A percentile compares a stretch with the other conserved stretches of the same genome.
These are phyloP conservation scores for Thelonectria olida DNA, from an alignment of 2,329 filamentous ascomycete genomes.

Conservation along the genomic window DNA sequence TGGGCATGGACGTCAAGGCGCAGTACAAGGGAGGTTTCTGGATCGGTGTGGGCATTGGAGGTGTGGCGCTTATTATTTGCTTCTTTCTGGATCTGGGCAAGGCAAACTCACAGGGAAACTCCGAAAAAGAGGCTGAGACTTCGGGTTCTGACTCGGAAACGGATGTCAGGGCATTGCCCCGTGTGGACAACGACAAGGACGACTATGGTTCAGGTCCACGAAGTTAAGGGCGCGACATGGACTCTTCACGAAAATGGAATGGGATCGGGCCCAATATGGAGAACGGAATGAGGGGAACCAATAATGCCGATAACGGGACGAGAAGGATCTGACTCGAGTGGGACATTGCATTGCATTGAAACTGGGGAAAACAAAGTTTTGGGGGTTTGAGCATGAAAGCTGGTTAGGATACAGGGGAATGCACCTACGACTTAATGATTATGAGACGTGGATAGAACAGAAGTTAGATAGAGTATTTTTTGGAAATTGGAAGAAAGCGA, in stretches of 20 bases:
- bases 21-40: conserved; percentile 71
- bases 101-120: conserved; percentile 31
- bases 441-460: background rate
- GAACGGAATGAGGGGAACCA: background rate
- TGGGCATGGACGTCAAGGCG: conserved; percentile 49
- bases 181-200: background rate
- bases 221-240: background rate
- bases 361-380: background rate
- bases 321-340: background rate
- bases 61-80: conserved; percentile 55
- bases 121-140: conserved; percentile 26
- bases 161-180: background rate
- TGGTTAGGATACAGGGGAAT: background rate
- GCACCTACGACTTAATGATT: background rate
- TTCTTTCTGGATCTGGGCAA: conserved; percentile 38
- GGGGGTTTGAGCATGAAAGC: background rate
- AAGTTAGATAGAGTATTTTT: background rate
- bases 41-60: conserved; percentile 64
- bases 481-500: background rate
- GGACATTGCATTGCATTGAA: background rate
- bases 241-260: background rate
- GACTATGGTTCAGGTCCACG: background rate
- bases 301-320: background rate
- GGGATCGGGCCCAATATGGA: background rate
- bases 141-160: conserved; percentile 16